These are phyloP conservation scores for Chaetomiaceae sp. DNA, from an alignment of 2,329 filamentous ascomycete genomes.

Conservation along the genomic window DNA sequence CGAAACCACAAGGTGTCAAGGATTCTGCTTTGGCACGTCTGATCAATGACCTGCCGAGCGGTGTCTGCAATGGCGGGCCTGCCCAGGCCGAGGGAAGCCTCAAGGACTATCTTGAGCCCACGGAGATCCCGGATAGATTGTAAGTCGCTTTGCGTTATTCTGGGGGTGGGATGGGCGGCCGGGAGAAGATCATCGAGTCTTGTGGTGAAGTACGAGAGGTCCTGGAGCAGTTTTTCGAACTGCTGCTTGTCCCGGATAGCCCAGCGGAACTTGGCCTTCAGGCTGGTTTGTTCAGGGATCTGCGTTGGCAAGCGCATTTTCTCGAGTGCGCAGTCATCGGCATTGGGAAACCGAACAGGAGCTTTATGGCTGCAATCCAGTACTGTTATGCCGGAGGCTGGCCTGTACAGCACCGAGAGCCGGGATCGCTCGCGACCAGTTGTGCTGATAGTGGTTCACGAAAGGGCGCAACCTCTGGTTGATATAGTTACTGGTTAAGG, in stretches of 20 bases:
- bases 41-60: not conserved
- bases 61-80: not conserved
- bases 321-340: not conserved
- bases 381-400: no score
- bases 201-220: constrained; percentile 19
- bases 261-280: constrained; percentile 15
- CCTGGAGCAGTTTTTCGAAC: constrained; percentile 15
- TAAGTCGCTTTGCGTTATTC: not conserved
- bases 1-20: constrained; percentile 18
- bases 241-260: constrained; percentile 21
- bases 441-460: no score
- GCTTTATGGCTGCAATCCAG: no score
- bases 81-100: not conserved
- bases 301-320: not conserved
- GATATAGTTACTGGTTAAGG: no score
- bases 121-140: not conserved
- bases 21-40: not conserved
- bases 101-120: not conserved
- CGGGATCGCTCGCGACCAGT: no score
- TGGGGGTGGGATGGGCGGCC: not conserved
- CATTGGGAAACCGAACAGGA: no score
- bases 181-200: constrained; percentile 16
- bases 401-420: no score
- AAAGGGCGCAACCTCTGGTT: no score
- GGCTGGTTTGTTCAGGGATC: not conserved